Evolutionary conservation across 257 asterid species (phyloP), one percentile per base, ranked within the genome.

Genomic region (Echium plantagineum): DNA sequence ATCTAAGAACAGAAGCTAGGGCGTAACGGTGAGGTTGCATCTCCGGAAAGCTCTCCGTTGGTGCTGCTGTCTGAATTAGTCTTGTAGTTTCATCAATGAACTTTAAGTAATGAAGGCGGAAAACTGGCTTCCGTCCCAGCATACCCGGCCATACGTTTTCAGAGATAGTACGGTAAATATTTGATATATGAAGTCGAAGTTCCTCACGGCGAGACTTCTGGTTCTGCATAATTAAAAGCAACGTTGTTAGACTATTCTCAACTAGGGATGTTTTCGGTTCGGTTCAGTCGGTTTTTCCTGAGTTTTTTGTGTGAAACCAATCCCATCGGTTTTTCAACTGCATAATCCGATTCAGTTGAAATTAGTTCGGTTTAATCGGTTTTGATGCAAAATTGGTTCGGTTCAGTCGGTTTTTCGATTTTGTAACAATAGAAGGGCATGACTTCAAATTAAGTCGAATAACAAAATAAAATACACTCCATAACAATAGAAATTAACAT

Each of bases 81-180:
- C 77, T 80, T 55, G 94, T 86, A 63, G 97, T 81, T 74, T 93
- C 98, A 69, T 93, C 99, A 53, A 93, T 82, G 77, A 89, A 93
- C 86, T 81, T 93, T 75, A 93, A 77, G 74, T 81, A 93, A 75
- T 93, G 99, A 66, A 93, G 91, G 69, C 99, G 99, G 66, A 93
- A 93, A 72, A 89, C 91, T 21, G 97, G 95, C 67, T 93, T 93
- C 65, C 95, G 84, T 71, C 84, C 81, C 30, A 93, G 80, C 96
- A 86, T 86, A 66, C 99, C 96, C 57, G 99, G 99, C 99, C 99
- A 93, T 74, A 93, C 75, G 66, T 83, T 89, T 74, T 93, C 96
- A 58, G 99, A 86, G 65, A 89, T 94, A 56, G 89, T 77, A 61
- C 96, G 95, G 70, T 93, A 89, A 65, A 93, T 86, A 66, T 89